These are phyloP conservation scores for Fusarium abutilonis DNA, from an alignment of 2,329 filamentous ascomycete species.

Conservation along the genomic window DNA sequence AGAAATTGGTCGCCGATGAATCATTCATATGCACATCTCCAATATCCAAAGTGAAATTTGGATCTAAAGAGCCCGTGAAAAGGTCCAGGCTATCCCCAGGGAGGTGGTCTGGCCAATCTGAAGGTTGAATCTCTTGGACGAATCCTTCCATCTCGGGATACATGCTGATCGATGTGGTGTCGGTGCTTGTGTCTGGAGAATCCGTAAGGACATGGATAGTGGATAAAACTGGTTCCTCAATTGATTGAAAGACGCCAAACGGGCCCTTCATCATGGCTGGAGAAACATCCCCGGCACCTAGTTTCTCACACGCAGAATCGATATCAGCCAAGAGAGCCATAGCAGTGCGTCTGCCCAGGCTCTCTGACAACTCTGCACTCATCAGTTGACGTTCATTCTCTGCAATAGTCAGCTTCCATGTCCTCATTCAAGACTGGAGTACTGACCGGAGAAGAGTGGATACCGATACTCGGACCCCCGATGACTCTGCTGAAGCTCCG, in stretches of 20 bases:
- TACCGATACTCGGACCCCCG: slow-evolving; percentile 51
- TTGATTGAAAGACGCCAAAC: slow-evolving; percentile 37
- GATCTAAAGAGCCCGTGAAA: slow-evolving; percentile 32
- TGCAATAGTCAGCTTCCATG: slow-evolving; percentile 10
- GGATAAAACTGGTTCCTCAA: background rate
- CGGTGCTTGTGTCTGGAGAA: slow-evolving; percentile 17
- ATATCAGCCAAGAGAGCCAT: slow-evolving; percentile 42
- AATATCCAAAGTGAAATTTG: slow-evolving; percentile 5
- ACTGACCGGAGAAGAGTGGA: slow-evolving; percentile 54
- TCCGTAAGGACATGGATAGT: slow-evolving; percentile 5
- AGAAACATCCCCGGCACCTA: background rate
- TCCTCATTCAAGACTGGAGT: background rate
- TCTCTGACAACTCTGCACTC: slow-evolving; percentile 47
- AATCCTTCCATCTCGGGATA: slow-evolving; percentile 33
- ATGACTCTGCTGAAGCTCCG: slow-evolving; percentile 40
- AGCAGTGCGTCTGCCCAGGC: slow-evolving; percentile 43
- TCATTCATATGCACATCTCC: slow-evolving; percentile 27
- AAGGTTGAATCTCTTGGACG: slow-evolving; percentile 36
- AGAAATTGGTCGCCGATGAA: slow-evolving; percentile 24
- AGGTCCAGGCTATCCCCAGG: slow-evolving; percentile 35
- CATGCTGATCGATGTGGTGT: slow-evolving; percentile 22
- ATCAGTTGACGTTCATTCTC: slow-evolving; percentile 38
- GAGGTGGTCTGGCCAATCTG: slow-evolving; percentile 39
- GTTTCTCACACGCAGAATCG: slow-evolving; percentile 38
- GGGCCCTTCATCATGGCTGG: slow-evolving; percentile 31